These are phyloP conservation scores for Yamadazyma dushanensis DNA, from an alignment of 1,139 yeast genomes.

Conservation along the genomic window DNA sequence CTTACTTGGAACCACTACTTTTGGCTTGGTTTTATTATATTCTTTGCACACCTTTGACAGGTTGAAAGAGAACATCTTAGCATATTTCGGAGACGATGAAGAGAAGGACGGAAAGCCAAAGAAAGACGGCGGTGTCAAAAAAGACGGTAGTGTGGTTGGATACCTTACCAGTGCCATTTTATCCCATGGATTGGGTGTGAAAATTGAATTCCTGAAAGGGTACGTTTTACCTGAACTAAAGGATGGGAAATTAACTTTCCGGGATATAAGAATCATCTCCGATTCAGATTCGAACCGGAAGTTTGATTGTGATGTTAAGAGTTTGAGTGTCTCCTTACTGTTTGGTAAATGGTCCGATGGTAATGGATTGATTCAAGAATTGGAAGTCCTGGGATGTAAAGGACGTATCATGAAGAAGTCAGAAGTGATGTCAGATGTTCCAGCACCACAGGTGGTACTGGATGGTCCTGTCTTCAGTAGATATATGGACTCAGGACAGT, in stretches of 20 bases:
- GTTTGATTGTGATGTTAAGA: slow-evolving; percentile 48
- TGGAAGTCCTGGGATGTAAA: slow-evolving; percentile 61
- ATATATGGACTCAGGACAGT: slow-evolving; percentile 30
- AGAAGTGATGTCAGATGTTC: neutral
- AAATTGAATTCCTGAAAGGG: slow-evolving; percentile 37
- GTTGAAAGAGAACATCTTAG: slow-evolving; percentile 22
- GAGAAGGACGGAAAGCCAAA: slow-evolving; percentile 9
- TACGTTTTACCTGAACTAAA: slow-evolving; percentile 47
- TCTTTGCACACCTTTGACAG: slow-evolving; percentile 44
- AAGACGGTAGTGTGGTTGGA: slow-evolving; percentile 32
- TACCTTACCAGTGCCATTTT: slow-evolving; percentile 36
- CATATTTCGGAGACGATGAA: slow-evolving; percentile 13
- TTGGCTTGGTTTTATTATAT: slow-evolving; percentile 53
- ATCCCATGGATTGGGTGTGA: slow-evolving; percentile 41
- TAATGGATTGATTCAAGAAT: slow-evolving; percentile 61
- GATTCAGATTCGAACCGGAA: slow-evolving; percentile 16
- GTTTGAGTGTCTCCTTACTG: slow-evolving; percentile 58
- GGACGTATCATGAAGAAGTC: slow-evolving; percentile 43
- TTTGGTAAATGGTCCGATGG: slow-evolving; percentile 72
- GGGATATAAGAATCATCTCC: slow-evolving; percentile 45
- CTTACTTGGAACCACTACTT: slow-evolving; percentile 65
- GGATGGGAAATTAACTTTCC: slow-evolving; percentile 62
- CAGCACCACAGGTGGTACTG: neutral
- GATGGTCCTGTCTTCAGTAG: slow-evolving; percentile 13
- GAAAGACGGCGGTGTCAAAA: no score